Conservation (phyloP, 345 rosid genomes). For the Lenwebbia sp. region DNA sequence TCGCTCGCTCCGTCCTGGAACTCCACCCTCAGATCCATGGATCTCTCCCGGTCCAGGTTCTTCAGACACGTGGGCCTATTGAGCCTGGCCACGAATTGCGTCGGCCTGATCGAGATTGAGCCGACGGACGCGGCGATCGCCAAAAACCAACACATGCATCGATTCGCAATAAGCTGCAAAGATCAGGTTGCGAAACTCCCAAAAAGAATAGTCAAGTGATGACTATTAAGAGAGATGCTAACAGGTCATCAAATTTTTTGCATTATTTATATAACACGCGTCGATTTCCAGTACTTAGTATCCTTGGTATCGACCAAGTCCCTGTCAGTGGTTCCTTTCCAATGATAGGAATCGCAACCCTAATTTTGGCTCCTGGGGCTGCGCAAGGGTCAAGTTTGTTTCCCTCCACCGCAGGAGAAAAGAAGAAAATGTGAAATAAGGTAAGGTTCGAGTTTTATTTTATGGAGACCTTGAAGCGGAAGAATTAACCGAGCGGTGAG, state of each 20-base stretch:
- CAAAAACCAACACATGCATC: too few relatives aligned
- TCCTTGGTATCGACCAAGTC: too few relatives aligned
- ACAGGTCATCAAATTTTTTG: background rate
- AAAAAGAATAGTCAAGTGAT: background rate
- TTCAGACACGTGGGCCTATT: constrained; percentile 31
- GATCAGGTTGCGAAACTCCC: background rate
- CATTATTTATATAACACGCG: background rate
- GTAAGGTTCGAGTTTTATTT: background rate
- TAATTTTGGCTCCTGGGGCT: background rate
- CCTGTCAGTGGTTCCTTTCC: background rate
- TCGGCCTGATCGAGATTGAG: constrained; percentile 34
- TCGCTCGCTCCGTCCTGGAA: constrained; percentile 12
- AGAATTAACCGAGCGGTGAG: background rate
- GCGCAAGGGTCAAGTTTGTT: background rate
- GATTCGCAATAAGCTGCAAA: too few relatives aligned
- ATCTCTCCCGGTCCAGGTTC: constrained; percentile 40
- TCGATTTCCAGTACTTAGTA: background rate
- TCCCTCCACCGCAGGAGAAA: background rate
- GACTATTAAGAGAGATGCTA: background rate
- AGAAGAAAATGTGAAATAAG: background rate
- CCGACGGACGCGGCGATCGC: constrained; percentile 40
- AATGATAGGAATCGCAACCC: background rate
- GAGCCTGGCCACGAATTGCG: constrained; percentile 30
- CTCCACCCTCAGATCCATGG: constrained; percentile 22
- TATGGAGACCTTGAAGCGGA: background rate